These are phyloP conservation scores for Cardiospermum halicacabum DNA, from an alignment of 345 rosid genomes.

Conservation along the genomic window DNA sequence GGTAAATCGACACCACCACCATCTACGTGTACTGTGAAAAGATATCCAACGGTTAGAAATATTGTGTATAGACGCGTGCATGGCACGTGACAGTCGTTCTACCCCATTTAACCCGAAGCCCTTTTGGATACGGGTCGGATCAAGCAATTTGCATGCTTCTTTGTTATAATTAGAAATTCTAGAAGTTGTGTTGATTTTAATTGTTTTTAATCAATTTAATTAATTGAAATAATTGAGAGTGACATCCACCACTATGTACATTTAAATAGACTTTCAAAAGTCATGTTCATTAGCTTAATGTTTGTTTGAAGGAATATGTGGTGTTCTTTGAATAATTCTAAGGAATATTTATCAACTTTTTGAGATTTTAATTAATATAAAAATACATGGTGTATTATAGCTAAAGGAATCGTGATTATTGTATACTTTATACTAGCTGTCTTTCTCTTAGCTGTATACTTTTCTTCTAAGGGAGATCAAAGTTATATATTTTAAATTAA, in stretches of 20 bases:
- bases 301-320: background rate
- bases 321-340: no score
- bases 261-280: background rate
- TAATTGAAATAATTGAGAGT: background rate
- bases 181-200: no score
- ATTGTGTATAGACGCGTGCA: no score
- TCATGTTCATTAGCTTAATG: background rate
- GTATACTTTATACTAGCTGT: background rate
- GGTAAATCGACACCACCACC: no score
- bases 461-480: background rate
- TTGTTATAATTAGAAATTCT: no score
- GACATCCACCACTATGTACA: no score
- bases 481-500: background rate
- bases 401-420: background rate
- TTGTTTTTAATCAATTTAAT: background rate
- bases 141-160: background rate
- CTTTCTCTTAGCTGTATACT: conserved; percentile 3
- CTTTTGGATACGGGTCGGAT: no score
- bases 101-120: no score
- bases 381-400: background rate
- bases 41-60: no score
- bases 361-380: background rate
- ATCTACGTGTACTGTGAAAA: no score
- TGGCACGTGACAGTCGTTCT: no score
- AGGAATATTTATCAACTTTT: background rate